These are phyloP conservation scores for Tetradesmus obliquus DNA, from an alignment of 139 green algal species.

Conservation along the genomic window DNA sequence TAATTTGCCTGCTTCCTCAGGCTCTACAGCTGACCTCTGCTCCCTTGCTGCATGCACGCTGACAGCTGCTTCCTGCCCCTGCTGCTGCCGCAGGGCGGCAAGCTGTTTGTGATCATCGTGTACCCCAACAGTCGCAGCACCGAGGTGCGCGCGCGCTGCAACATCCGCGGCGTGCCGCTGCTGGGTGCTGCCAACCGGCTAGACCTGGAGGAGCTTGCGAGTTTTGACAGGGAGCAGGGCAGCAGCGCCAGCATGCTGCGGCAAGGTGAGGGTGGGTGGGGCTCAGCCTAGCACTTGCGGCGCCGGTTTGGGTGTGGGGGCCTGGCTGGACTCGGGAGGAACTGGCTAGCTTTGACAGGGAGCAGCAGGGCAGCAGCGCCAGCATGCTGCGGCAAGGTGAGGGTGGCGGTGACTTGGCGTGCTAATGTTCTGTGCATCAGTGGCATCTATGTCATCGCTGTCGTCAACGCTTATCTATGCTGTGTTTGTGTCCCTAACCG, in stretches of 20 bases:
- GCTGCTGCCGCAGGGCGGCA: conserved; percentile 49
- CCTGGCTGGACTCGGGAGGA: conserved; percentile 66
- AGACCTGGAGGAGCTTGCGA: conserved; percentile 74
- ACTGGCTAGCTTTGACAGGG: conserved; percentile 78
- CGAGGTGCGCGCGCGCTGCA: conserved; percentile 68
- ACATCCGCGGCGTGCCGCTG: conserved; percentile 49
- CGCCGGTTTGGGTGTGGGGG: not conserved
- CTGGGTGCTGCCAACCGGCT: conserved; percentile 83
- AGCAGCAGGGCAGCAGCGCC: conserved; percentile 38
- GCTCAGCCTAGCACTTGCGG: not conserved
- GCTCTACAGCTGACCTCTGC: too few relatives aligned
- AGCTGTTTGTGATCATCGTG: conserved; percentile 61
- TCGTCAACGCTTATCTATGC: too few relatives aligned
- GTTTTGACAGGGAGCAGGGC: conserved; percentile 69
- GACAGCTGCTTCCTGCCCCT: not conserved
- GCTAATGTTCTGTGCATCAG: too few relatives aligned
- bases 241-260: conserved; percentile 21
- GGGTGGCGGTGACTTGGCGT: not conserved
- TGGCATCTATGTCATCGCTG: too few relatives aligned
- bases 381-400: conserved; percentile 20
- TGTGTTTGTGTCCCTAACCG: too few relatives aligned
- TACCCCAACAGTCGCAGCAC: conserved; percentile 75
- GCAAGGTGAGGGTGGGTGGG: not conserved
- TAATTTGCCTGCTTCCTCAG: too few relatives aligned
- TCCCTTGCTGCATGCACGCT: not conserved